Conservation (phyloP, 768 basidiomycete genomes). For the Neoboletus brunneissimus region DNA sequence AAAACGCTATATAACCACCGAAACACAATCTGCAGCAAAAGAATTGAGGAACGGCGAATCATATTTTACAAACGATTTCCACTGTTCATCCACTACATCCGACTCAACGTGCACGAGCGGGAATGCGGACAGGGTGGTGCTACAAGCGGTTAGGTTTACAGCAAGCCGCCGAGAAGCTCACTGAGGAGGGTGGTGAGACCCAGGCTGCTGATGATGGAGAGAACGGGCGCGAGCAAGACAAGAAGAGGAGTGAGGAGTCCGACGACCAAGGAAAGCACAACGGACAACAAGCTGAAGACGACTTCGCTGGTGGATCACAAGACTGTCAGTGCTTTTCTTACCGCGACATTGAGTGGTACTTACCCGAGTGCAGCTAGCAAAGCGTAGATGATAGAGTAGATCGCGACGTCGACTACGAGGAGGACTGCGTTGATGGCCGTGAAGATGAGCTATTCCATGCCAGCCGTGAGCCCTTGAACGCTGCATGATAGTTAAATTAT, state of each 20-base stretch:
- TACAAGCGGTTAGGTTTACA: background rate
- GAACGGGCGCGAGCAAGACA: conserved; percentile 2
- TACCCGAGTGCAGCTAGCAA: conserved; percentile 4
- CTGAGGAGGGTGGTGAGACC: conserved; percentile 1
- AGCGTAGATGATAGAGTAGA: background rate
- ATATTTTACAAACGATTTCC: background rate
- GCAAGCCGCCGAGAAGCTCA: conserved; percentile 1
- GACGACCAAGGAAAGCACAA: conserved; percentile 2
- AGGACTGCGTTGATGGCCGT: conserved; percentile 1
- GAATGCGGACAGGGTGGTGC: background rate
- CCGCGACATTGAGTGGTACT: background rate
- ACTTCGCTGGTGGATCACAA: background rate
- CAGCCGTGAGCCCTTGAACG: background rate
- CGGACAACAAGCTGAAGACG: conserved; percentile 3
- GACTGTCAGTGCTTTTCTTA: background rate
- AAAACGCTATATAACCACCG: background rate
- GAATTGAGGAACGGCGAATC: background rate
- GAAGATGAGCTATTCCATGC: conserved; percentile 11
- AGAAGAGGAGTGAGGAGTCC: conserved; percentile 6
- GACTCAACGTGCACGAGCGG: background rate
- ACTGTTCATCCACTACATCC: background rate
- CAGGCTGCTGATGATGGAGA: conserved; percentile 5
- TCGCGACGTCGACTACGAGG: conserved; percentile 1
- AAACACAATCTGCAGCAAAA: background rate
- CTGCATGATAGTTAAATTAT: background rate